Percentiles rank a stretch among this genome's conserved stretches.
Conservation (phyloP, 176 grass and related monocot genomes). For the Oropetium thomaeum region DNA sequence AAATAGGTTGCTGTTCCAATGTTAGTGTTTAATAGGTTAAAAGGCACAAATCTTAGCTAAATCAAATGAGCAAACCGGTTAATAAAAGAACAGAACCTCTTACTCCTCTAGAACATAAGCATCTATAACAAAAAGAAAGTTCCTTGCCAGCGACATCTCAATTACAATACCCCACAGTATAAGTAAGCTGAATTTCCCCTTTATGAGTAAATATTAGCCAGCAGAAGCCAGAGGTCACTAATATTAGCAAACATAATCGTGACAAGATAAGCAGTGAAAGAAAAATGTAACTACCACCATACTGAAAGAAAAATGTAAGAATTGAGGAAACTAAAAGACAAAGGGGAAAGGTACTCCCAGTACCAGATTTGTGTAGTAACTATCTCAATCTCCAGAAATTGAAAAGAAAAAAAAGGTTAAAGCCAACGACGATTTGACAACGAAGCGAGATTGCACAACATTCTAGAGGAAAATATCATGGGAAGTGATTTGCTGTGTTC, state of each 20-base stretch:
- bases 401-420: neutral
- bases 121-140: neutral
- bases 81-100: neutral
- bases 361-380: neutral
- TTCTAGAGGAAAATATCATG: neutral
- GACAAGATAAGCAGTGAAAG: neutral
- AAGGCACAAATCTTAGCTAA: neutral
- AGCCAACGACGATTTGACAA: neutral
- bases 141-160: neutral
- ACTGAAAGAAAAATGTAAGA: neutral
- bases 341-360: neutral
- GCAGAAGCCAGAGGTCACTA: neutral
- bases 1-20: neutral
- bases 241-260: neutral
- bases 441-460: neutral
- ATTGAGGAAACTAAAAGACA: neutral
- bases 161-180: neutral
- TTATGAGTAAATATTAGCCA: neutral
- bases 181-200: neutral
- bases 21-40: neutral
- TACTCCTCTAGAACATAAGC: too few relatives aligned
- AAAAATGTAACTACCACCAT: neutral
- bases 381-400: neutral
- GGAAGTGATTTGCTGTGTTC: neutral
- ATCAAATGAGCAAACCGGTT: neutral